phyloP scores from a whole-genome alignment of 2,329 filamentous ascomycete species.

The Aaosphaeria pasadenensis region DNA sequence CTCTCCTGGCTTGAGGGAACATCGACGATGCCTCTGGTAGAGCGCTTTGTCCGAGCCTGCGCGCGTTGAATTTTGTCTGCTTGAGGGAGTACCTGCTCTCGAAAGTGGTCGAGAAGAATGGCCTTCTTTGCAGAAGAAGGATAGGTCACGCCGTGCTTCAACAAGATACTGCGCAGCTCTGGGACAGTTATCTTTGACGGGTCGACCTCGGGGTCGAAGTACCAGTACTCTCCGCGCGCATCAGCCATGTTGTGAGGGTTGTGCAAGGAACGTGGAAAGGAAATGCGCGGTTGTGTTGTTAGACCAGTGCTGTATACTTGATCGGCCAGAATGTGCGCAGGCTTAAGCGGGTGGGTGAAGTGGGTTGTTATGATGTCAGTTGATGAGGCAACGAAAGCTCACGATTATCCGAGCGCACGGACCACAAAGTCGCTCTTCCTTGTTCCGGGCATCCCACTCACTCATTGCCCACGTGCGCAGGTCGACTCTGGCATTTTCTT shows the following conservation, averaged over 20 bases:
- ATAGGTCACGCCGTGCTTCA: slow-evolving; percentile 82
- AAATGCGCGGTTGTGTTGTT: not conserved
- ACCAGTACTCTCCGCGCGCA: slow-evolving; percentile 46
- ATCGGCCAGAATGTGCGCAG: no score
- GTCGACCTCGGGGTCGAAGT: slow-evolving; percentile 85
- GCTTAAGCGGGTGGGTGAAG: not conserved
- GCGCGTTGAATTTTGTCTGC: slow-evolving; percentile 72
- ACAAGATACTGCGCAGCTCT: slow-evolving; percentile 83
- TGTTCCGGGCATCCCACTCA: no score
- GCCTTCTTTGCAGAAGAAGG: slow-evolving; percentile 88
- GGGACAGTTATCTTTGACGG: slow-evolving; percentile 80
- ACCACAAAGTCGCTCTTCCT: no score
- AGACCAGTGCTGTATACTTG: no score
- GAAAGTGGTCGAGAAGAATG: slow-evolving; percentile 81
- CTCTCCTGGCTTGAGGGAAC: slow-evolving; percentile 65
- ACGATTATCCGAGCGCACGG: no score
- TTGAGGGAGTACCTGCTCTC: slow-evolving; percentile 73
- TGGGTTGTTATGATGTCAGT: slow-evolving; percentile 10
- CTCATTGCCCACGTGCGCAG: no score
- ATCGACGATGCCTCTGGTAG: slow-evolving; percentile 78
- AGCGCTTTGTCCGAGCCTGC: slow-evolving; percentile 76
- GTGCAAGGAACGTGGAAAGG: not conserved
- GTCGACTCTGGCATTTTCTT: no score
- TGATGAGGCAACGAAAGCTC: slow-evolving; percentile 6
- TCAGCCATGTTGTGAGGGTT: slow-evolving; percentile 26